These are phyloP conservation scores for Fraxinus excelsior DNA, from an alignment of 257 asterid genomes.

Conservation along the genomic window DNA sequence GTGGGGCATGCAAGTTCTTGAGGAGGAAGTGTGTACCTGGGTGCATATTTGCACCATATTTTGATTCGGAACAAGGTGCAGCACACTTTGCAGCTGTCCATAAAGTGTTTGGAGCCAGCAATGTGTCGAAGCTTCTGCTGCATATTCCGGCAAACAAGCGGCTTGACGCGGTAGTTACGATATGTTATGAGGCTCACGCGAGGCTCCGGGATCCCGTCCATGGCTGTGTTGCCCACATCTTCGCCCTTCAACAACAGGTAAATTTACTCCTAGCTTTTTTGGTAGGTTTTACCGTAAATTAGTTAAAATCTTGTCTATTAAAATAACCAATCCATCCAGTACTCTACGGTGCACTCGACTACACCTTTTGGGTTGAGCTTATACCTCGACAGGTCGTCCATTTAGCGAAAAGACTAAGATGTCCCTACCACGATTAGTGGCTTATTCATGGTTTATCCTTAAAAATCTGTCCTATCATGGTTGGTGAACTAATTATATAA, in stretches of 20 bases:
- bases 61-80: constrained; percentile 20
- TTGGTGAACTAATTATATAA: not conserved
- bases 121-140: constrained; percentile 9
- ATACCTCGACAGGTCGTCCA: not conserved
- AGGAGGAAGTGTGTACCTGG: constrained; percentile 17
- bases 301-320: too few species aligned
- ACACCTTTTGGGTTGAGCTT: not conserved
- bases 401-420: not conserved
- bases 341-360: too few species aligned
- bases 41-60: constrained; percentile 15
- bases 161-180: constrained; percentile 2
- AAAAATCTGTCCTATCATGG: not conserved
- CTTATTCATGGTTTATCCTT: not conserved
- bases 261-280: not conserved
- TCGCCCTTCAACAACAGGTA: constrained; percentile 18
- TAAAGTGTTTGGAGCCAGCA: constrained; percentile 5
- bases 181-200: constrained; percentile 14
- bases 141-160: constrained; percentile 10
- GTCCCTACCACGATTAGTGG: not conserved
- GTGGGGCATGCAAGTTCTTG: constrained; percentile 22
- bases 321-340: too few species aligned
- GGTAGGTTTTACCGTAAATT: too few species aligned
- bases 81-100: constrained; percentile 15
- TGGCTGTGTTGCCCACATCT: constrained; percentile 17
- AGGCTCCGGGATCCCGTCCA: constrained; percentile 11